Evolutionary conservation across 768 basidiomycete species (phyloP).

Genomic region (Trametes cubensis): DNA sequence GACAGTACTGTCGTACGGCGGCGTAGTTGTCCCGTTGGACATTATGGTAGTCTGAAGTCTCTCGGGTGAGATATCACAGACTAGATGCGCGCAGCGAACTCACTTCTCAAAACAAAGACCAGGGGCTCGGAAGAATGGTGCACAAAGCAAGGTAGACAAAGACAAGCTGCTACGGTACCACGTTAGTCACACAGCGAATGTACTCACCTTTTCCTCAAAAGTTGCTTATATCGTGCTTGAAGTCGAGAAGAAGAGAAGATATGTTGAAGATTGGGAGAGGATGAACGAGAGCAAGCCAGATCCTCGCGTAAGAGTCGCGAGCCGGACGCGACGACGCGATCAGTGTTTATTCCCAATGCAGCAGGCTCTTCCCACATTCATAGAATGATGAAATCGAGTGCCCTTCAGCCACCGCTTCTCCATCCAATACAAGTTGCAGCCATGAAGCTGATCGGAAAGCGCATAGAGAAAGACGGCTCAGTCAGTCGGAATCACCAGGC

Average conservation of each 20-base stretch:
- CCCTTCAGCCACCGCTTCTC: neutral
- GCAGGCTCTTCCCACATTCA: slow-evolving; percentile 16
- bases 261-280: too few relatives aligned
- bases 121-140: too few relatives aligned
- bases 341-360: neutral
- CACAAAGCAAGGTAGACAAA: too few relatives aligned
- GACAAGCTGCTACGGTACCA: too few relatives aligned
- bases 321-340: slow-evolving; percentile 4
- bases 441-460: slow-evolving; percentile 87
- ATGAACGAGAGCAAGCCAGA: too few relatives aligned
- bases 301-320: too few relatives aligned
- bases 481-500: slow-evolving; percentile 43
- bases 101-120: too few relatives aligned
- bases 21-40: slow-evolving; percentile 3
- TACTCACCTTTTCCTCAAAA: too few relatives aligned
- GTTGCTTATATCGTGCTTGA: too few relatives aligned
- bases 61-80: neutral
- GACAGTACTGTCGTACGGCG: slow-evolving; percentile 20
- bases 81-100: too few relatives aligned
- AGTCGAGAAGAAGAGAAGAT: too few relatives aligned
- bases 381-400: slow-evolving; percentile 12
- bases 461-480: slow-evolving; percentile 81
- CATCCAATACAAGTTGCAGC: slow-evolving; percentile 13
- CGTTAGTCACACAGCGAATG: too few relatives aligned
- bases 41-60: slow-evolving; percentile 3